Evolutionary conservation across 371 early-diverging fungal species (phyloP).

Genomic region (Mortierella sp.): DNA sequence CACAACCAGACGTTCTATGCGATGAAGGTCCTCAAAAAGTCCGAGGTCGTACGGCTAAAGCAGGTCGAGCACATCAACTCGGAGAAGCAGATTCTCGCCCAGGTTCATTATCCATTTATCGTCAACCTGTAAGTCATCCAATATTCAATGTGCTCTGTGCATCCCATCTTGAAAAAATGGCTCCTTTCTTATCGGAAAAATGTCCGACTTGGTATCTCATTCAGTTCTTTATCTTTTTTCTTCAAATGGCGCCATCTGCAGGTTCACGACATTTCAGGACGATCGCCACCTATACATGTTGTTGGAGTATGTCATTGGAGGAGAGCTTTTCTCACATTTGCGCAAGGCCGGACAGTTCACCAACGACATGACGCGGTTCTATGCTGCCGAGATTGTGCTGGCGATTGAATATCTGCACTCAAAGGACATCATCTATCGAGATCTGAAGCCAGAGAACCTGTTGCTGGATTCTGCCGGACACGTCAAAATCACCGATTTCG

Average conservation of each 20-base stretch:
- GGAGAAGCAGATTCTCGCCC: slow-evolving; percentile 93
- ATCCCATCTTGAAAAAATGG: background rate
- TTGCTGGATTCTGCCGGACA: slow-evolving; percentile 94
- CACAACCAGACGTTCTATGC: slow-evolving; percentile 81
- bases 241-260: background rate
- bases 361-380: slow-evolving; percentile 89
- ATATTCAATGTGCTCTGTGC: too few species aligned
- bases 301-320: slow-evolving; percentile 97
- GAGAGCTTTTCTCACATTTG: slow-evolving; percentile 96
- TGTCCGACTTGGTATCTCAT: background rate
- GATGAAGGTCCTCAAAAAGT: slow-evolving; percentile 94
- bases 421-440: slow-evolving; percentile 93
- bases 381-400: slow-evolving; percentile 83
- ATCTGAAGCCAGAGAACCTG: slow-evolving; percentile 95
- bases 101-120: slow-evolving; percentile 92
- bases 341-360: slow-evolving; percentile 91
- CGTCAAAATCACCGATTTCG: slow-evolving; percentile 99
- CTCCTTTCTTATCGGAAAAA: background rate
- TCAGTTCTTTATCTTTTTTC: background rate
- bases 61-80: slow-evolving; percentile 97
- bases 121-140: slow-evolving; percentile 86
- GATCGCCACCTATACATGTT: slow-evolving; percentile 87
- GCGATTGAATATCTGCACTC: slow-evolving; percentile 94
- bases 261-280: slow-evolving; percentile 11
- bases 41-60: slow-evolving; percentile 91